Percentiles rank a stretch among this genome's conserved stretches.
These are phyloP conservation scores for Barbatosphaeria neglecta DNA, from an alignment of 495 filamentous ascomycete genomes.

Conservation along the genomic window DNA sequence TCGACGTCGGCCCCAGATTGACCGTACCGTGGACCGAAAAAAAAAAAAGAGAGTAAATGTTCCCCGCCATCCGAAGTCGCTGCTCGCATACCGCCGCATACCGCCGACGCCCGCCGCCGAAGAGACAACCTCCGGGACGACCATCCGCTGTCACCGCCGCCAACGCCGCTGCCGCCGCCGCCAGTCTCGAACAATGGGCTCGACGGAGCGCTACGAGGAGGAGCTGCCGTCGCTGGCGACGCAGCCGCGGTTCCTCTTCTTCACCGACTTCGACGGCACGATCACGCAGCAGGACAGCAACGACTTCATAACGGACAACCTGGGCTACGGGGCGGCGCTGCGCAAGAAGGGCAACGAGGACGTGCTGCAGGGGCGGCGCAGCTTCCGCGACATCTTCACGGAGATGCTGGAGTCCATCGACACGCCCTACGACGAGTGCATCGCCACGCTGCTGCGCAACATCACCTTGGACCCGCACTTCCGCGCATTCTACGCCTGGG, in stretches of 20 bases:
- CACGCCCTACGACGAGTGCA: slow-evolving; percentile 69
- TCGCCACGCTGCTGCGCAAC: slow-evolving; percentile 60
- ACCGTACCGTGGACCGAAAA: too few species aligned
- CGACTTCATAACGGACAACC: slow-evolving; percentile 87
- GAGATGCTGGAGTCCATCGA: slow-evolving; percentile 77
- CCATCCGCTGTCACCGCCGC: too few species aligned
- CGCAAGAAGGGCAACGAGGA: slow-evolving; percentile 58
- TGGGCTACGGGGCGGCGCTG: slow-evolving; percentile 62
- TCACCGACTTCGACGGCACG: slow-evolving; percentile 95
- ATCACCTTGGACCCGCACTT: slow-evolving; percentile 83
- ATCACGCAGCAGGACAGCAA: slow-evolving; percentile 89
- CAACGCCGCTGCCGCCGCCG: not conserved
- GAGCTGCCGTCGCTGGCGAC: slow-evolving; percentile 46
- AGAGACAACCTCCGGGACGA: too few species aligned
- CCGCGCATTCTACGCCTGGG: slow-evolving; percentile 75
- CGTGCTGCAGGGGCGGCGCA: slow-evolving; percentile 51
- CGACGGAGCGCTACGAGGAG: slow-evolving; percentile 5
- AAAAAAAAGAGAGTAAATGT: too few species aligned
- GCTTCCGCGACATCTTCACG: slow-evolving; percentile 76
- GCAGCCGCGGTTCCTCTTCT: slow-evolving; percentile 80
- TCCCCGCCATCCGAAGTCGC: too few species aligned
- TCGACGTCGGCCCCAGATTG: too few species aligned
- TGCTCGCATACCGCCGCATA: too few species aligned
- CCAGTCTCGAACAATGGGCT: slow-evolving; percentile 15
- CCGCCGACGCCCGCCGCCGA: too few species aligned